These are phyloP conservation scores for Rhododendron ferrugineum DNA, from an alignment of 148 eudicot species.

Conservation along the genomic window DNA sequence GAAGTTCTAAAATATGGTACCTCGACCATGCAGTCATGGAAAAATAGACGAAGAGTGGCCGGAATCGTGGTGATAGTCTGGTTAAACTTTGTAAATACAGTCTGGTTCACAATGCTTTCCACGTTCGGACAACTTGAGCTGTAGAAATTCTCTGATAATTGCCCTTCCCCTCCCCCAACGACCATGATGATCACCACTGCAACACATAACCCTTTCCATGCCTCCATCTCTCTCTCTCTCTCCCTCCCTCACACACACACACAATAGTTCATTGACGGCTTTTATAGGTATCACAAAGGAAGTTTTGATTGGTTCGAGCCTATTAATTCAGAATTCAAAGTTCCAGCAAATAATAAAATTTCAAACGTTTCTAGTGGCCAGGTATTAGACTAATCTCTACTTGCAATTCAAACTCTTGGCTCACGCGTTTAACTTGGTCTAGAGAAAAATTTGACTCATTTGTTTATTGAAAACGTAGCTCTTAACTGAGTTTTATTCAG, in stretches of 20 bases:
- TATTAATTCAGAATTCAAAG: background rate
- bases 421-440: background rate
- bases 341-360: background rate
- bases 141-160: conserved; percentile 44
- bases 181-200: conserved; percentile 12
- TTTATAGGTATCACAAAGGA: background rate
- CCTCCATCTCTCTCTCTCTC: background rate
- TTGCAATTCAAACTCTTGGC: background rate
- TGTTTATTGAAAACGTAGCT: background rate
- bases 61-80: conserved; percentile 55
- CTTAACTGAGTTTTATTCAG: background rate
- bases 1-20: conserved; percentile 14
- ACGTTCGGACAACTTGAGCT: conserved; percentile 44
- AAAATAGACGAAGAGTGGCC: conserved; percentile 66
- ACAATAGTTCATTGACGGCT: background rate
- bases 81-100: conserved; percentile 32
- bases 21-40: conserved; percentile 74
- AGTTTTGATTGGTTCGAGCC: background rate
- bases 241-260: background rate
- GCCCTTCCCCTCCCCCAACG: conserved; percentile 24
- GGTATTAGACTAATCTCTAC: background rate
- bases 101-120: conserved; percentile 42
- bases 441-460: background rate
- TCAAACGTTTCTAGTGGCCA: background rate
- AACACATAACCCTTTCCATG: background rate